phyloP scores from a whole-genome alignment of 495 filamentous ascomycete genomes.

The Pyronema domesticum region DNA sequence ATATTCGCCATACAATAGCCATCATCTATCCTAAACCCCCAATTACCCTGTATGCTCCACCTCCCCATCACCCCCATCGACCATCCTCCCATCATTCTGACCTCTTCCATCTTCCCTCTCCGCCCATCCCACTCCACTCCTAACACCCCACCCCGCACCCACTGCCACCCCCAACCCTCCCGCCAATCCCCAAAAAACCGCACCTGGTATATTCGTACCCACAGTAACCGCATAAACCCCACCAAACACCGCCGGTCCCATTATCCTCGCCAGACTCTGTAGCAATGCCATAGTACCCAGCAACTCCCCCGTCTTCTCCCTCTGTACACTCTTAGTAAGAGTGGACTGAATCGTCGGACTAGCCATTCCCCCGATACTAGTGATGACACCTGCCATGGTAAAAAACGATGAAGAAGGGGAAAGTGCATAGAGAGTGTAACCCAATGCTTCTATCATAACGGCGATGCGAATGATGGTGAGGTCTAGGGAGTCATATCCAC shows the following conservation, averaged over 20 bases:
- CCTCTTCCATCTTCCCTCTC: too few relatives aligned
- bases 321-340: constrained; percentile 78
- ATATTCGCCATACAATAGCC: too few relatives aligned
- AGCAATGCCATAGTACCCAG: constrained; percentile 74
- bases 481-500: constrained; percentile 64
- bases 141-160: too few relatives aligned
- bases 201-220: too few relatives aligned
- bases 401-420: constrained; percentile 38
- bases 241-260: constrained; percentile 68
- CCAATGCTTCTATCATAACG: constrained; percentile 58
- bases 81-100: too few relatives aligned
- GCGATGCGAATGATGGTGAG: constrained; percentile 56
- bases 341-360: constrained; percentile 65
- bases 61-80: too few relatives aligned
- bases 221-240: constrained; percentile 71
- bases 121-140: too few relatives aligned
- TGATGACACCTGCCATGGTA: constrained; percentile 48
- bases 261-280: constrained; percentile 61
- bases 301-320: constrained; percentile 61
- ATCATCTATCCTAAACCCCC: too few relatives aligned
- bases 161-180: too few relatives aligned
- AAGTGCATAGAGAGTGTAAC: constrained; percentile 55
- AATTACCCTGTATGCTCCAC: too few relatives aligned
- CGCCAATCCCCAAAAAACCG: too few relatives aligned
- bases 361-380: constrained; percentile 65